Conservation (phyloP, 345 rosid genomes). For the Dipteronia dyeriana region DNA sequence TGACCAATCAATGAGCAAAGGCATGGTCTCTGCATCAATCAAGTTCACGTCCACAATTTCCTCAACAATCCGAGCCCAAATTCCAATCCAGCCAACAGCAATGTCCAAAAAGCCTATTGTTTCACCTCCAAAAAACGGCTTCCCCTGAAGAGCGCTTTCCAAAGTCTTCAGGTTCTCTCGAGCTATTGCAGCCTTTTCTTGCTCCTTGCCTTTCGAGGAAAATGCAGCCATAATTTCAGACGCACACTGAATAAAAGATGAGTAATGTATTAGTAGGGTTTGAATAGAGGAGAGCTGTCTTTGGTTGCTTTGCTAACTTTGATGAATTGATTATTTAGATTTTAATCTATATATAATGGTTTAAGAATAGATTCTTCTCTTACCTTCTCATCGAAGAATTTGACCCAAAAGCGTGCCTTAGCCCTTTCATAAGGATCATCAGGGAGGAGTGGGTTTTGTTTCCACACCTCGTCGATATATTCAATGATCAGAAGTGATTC, state of each 20-base stretch:
- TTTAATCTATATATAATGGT: too few species aligned
- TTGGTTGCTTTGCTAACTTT: not conserved
- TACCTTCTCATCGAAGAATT: conserved; percentile 39
- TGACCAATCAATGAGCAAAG: conserved; percentile 28
- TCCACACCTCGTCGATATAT: conserved; percentile 35
- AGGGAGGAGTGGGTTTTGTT: conserved; percentile 27
- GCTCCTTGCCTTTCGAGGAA: conserved; percentile 24
- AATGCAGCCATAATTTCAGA: conserved; percentile 18
- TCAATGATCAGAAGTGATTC: conserved; percentile 37
- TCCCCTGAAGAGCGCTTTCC: conserved; percentile 25
- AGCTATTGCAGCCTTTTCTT: conserved; percentile 30
- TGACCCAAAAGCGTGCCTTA: conserved; percentile 35
- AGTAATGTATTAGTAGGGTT: not conserved
- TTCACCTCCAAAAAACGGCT: conserved; percentile 36
- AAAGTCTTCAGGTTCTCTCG: conserved; percentile 28
- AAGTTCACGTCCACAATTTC: conserved; percentile 26
- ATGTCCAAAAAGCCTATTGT: conserved; percentile 26
- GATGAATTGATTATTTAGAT: not conserved
- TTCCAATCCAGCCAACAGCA: conserved; percentile 36
- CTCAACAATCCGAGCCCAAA: conserved; percentile 29
- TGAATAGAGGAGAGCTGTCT: not conserved
- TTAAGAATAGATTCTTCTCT: not conserved
- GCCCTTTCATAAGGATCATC: conserved; percentile 28
- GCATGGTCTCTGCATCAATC: conserved; percentile 31
- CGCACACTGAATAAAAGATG: conserved; percentile 18